These are phyloP conservation scores for Debaryomyces singareniensis DNA, from an alignment of 1,139 yeast genomes.

Conservation along the genomic window DNA sequence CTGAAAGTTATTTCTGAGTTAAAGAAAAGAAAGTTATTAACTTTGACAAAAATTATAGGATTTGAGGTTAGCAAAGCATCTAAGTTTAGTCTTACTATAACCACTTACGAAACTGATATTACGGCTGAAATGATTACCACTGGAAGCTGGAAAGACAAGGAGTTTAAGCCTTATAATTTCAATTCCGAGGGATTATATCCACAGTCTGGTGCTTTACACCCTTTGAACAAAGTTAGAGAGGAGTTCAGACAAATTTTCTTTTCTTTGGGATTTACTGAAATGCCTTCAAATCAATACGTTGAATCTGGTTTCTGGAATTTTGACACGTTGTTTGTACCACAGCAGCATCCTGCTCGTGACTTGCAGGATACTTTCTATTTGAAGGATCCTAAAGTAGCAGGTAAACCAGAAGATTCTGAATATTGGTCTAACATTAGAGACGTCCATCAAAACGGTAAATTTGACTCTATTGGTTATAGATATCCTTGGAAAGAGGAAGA, in stretches of 20 bases:
- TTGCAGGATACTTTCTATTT: slow-evolving; percentile 96
- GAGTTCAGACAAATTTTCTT: slow-evolving; percentile 97
- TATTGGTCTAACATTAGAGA: slow-evolving; percentile 74
- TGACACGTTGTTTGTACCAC: slow-evolving; percentile 93
- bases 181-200: slow-evolving; percentile 90
- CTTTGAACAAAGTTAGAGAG: slow-evolving; percentile 91
- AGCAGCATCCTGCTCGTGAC: slow-evolving; percentile 99
- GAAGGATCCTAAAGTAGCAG: slow-evolving; percentile 82
- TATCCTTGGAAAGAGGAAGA: slow-evolving; percentile 95
- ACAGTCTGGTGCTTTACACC: slow-evolving; percentile 89
- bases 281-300: slow-evolving; percentile 98
- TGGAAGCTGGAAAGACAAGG: slow-evolving; percentile 77
- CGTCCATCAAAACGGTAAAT: slow-evolving; percentile 87
- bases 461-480: slow-evolving; percentile 94
- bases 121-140: slow-evolving; percentile 83
- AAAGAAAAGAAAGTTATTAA: slow-evolving; percentile 86
- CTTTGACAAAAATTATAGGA: slow-evolving; percentile 66
- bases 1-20: slow-evolving; percentile 73
- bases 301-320: slow-evolving; percentile 99
- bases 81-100: slow-evolving; percentile 76
- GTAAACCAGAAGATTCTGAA: slow-evolving; percentile 69
- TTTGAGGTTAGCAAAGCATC: slow-evolving; percentile 74
- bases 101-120: slow-evolving; percentile 83
- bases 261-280: slow-evolving; percentile 95
- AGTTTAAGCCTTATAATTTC: slow-evolving; percentile 94